Conservation (phyloP, 108 stramenopile genomes). For the Cyclotella atomus region DNA sequence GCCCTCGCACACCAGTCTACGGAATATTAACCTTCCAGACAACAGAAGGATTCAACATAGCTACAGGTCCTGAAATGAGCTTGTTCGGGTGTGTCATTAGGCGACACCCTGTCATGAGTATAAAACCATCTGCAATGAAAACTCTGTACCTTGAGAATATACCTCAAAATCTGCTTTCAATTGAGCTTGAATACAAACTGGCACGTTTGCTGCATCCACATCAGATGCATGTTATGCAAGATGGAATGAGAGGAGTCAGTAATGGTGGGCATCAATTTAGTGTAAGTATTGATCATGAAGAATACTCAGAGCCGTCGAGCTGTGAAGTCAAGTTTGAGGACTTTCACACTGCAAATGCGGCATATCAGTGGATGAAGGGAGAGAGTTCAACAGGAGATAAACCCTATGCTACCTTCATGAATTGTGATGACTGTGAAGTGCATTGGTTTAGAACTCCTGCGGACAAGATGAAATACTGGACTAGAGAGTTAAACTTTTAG, state of each 20-base stretch:
- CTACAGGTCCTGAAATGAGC: slow-evolving; percentile 56
- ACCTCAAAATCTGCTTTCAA: slow-evolving; percentile 47
- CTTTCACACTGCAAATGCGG: slow-evolving; percentile 62
- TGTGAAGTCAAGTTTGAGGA: slow-evolving; percentile 70
- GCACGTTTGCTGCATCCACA: slow-evolving; percentile 61
- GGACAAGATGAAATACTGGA: slow-evolving; percentile 80
- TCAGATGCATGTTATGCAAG: slow-evolving; percentile 59
- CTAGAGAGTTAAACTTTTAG: slow-evolving; percentile 61
- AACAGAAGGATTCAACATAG: slow-evolving; percentile 50
- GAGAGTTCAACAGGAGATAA: slow-evolving; percentile 17
- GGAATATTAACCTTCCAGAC: slow-evolving; percentile 66
- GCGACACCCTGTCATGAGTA: slow-evolving; percentile 66
- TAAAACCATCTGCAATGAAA: slow-evolving; percentile 54
- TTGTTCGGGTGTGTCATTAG: slow-evolving; percentile 85
- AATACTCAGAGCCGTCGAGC: slow-evolving; percentile 43
- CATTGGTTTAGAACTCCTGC: slow-evolving; percentile 81
- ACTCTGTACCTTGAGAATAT: slow-evolving; percentile 76
- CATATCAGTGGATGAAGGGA: slow-evolving; percentile 55
- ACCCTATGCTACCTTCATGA: slow-evolving; percentile 18
- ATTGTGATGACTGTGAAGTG: slow-evolving; percentile 31
- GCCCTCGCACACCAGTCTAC: slow-evolving; percentile 80
- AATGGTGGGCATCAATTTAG: background rate
- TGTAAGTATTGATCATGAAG: slow-evolving; percentile 10
- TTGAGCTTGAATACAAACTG: slow-evolving; percentile 71
- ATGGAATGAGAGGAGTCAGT: slow-evolving; percentile 51